Conservation (phyloP, 1,139 yeast species). For the Pichia sp. region DNA sequence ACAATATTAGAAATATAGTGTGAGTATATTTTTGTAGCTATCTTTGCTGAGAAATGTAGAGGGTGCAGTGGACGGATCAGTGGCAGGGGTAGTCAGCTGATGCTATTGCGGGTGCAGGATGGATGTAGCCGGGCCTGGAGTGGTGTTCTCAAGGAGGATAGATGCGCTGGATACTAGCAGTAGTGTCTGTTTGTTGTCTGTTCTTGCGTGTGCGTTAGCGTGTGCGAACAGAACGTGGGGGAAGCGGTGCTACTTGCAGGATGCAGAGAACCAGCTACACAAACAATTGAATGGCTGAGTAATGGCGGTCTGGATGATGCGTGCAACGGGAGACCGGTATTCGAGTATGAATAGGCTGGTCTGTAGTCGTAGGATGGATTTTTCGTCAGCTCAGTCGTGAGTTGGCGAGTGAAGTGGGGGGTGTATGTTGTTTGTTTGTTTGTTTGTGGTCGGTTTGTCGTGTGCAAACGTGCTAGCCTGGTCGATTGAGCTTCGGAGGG, state of each 20-base stretch:
- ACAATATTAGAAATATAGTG: conserved; percentile 8
- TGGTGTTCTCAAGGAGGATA: too few species aligned
- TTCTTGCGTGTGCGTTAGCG: too few species aligned
- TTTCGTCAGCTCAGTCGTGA: neutral
- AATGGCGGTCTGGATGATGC: neutral
- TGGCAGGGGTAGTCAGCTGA: neutral
- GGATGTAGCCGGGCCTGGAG: too few species aligned
- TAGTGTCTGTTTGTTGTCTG: too few species aligned
- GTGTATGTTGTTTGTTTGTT: conserved; percentile 5
- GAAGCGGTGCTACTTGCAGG: neutral
- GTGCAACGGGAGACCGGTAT: neutral
- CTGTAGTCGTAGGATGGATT: neutral
- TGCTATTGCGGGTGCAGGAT: neutral
- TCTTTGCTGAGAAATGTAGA: neutral
- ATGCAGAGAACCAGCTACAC: neutral
- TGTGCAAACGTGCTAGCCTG: conserved; percentile 10
- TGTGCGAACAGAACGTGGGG: neutral
- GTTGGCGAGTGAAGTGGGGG: neutral
- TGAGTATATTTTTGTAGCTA: neutral
- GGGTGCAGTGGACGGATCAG: neutral
- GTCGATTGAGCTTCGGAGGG: neutral
- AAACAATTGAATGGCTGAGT: neutral
- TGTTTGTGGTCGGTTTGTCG: conserved; percentile 6
- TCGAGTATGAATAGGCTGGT: neutral
- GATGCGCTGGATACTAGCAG: too few species aligned